Evolutionary conservation across 352 stramenopile species (phyloP).

Genomic region (Thraustochytrium sp.): DNA sequence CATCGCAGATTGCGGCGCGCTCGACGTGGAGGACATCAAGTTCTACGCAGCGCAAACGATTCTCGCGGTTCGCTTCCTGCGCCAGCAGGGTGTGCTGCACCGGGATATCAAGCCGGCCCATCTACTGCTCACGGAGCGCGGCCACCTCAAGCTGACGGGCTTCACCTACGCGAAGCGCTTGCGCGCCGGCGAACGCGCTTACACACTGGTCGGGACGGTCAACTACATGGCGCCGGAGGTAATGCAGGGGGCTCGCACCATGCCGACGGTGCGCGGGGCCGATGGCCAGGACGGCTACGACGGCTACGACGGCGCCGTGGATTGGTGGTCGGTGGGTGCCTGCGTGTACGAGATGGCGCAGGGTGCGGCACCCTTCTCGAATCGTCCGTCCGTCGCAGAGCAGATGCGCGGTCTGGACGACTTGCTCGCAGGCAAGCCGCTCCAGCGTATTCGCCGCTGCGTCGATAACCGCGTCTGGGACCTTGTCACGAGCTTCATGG

Average conservation of each 20-base stretch:
- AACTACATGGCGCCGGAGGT: conserved; percentile 66
- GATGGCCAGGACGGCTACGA: conserved; percentile 87
- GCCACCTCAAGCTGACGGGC: neutral
- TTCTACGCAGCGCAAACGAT: neutral
- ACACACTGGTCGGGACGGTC: conserved; percentile 10
- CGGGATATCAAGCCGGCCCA: neutral
- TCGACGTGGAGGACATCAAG: conserved; percentile 5
- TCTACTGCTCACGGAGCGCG: neutral
- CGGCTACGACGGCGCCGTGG: conserved; percentile 90
- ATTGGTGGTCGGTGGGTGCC: conserved; percentile 89
- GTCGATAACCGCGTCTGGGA: conserved; percentile 18
- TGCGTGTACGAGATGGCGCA: conserved; percentile 86
- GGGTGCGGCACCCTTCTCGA: conserved; percentile 52
- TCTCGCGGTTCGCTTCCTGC: neutral
- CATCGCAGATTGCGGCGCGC: neutral
- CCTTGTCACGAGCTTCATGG: neutral
- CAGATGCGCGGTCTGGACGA: neutral
- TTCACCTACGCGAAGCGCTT: conserved; percentile 49
- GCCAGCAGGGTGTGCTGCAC: neutral
- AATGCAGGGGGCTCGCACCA: conserved; percentile 54
- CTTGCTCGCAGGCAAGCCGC: neutral
- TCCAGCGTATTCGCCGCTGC: neutral
- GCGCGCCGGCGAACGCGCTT: neutral
- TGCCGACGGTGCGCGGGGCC: conserved; percentile 94
- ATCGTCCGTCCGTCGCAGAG: neutral